phyloP scores from a whole-genome alignment of 2,329 filamentous ascomycete species.

The Xylariaceae sp. region DNA sequence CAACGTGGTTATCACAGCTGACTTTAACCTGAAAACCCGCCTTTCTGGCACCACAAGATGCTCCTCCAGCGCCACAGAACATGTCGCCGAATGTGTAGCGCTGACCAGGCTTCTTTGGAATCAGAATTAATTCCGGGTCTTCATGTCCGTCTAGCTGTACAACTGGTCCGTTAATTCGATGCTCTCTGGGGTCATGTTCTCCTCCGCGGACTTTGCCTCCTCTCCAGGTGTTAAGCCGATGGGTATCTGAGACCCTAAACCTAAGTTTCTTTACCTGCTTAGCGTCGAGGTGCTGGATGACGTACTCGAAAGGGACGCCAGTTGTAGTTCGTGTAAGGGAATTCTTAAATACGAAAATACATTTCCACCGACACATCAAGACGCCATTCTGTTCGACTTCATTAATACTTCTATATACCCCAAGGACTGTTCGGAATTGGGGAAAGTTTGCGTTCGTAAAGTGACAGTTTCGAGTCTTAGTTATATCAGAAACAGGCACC shows the following conservation, averaged over 20 bases:
- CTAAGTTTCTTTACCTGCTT: slow-evolving; percentile 38
- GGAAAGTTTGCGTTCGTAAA: slow-evolving; percentile 44
- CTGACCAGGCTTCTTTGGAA: slow-evolving; percentile 36
- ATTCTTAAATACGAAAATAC: slow-evolving; percentile 37
- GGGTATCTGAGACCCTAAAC: slow-evolving; percentile 36
- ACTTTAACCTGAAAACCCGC: slow-evolving; percentile 63
- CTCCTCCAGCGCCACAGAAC: slow-evolving; percentile 68
- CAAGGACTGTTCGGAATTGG: slow-evolving; percentile 24
- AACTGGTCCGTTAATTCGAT: slow-evolving; percentile 15
- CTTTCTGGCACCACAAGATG: slow-evolving; percentile 57
- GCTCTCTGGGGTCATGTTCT: slow-evolving; percentile 24
- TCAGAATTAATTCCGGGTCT: slow-evolving; percentile 17
- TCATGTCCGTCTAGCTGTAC: slow-evolving; percentile 27
- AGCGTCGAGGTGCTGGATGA: slow-evolving; percentile 34
- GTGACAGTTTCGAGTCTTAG: slow-evolving; percentile 36
- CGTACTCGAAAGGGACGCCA: slow-evolving; percentile 33
- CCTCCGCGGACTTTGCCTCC: slow-evolving; percentile 38
- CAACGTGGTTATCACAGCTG: slow-evolving; percentile 66
- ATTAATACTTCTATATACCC: slow-evolving; percentile 23
- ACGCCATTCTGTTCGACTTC: slow-evolving; percentile 41
- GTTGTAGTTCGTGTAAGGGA: slow-evolving; percentile 29
- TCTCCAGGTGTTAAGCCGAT: slow-evolving; percentile 34
- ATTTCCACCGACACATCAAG: slow-evolving; percentile 46
- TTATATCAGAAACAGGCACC: slow-evolving; percentile 32
- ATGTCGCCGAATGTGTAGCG: slow-evolving; percentile 65